Evolutionary conservation across 2,329 filamentous ascomycete genomes (phyloP).

Genomic region (Arthrinium phaeospermum): DNA sequence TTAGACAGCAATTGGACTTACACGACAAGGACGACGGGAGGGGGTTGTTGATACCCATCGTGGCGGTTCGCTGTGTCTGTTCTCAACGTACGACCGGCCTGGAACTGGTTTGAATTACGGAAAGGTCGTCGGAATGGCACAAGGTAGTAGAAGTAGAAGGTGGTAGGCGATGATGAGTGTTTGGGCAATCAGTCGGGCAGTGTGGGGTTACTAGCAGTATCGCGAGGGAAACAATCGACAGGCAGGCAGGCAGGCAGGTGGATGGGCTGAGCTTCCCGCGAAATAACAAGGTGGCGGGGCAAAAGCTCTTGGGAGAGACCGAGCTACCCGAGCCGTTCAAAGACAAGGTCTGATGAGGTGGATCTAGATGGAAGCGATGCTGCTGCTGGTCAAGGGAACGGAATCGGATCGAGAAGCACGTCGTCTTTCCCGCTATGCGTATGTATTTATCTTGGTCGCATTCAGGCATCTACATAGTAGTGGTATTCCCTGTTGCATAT

Average conservation of each 20-base stretch:
- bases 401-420: background rate
- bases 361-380: background rate
- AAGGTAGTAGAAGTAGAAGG: background rate
- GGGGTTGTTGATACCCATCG: constrained; percentile 70
- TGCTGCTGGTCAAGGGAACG: background rate
- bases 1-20: constrained; percentile 49
- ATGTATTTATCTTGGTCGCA: background rate
- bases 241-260: background rate
- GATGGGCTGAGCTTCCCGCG: constrained; percentile 3
- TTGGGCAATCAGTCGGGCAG: background rate
- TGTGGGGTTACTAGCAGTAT: background rate
- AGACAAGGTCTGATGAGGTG: background rate
- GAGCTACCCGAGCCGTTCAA: constrained; percentile 3
- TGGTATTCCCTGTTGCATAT: background rate
- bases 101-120: background rate
- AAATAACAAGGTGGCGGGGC: background rate
- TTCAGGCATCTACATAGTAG: background rate
- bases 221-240: constrained; percentile 10
- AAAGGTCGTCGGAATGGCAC: background rate
- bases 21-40: constrained; percentile 71
- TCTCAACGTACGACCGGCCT: background rate
- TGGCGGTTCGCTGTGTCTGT: constrained; percentile 27
- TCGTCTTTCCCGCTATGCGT: background rate
- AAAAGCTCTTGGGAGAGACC: background rate
- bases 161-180: background rate